These are phyloP conservation scores for Dactylonectria macrodidyma DNA, from an alignment of 2,329 filamentous ascomycete genomes.

Conservation along the genomic window DNA sequence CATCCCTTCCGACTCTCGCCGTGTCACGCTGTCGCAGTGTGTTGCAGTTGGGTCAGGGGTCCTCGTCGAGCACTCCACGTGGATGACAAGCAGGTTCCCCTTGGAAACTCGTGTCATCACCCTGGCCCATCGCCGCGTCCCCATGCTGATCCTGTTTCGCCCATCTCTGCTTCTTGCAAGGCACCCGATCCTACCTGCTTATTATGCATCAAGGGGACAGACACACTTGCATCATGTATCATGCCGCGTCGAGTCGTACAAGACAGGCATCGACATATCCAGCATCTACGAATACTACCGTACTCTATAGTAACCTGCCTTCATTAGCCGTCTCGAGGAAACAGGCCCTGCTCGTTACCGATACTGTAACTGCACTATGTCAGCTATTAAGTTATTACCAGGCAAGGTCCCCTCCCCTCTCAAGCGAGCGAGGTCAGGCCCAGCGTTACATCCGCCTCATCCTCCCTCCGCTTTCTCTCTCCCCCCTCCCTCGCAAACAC, in stretches of 20 bases:
- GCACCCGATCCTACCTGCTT: conserved; percentile 16
- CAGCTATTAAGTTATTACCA: not conserved
- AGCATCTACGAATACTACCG: not conserved
- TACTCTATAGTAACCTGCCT: not conserved
- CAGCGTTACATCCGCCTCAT: conserved; percentile 24
- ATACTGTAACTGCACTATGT: not conserved
- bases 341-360: not conserved
- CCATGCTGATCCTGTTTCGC: conserved; percentile 23
- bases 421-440: conserved; percentile 28
- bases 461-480: conserved; percentile 2
- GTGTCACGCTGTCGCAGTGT: conserved; percentile 32
- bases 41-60: conserved; percentile 18
- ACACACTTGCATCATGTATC: conserved; percentile 1
- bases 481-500: not conserved
- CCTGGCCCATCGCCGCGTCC: conserved; percentile 24
- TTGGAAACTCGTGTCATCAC: conserved; percentile 33
- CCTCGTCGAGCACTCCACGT: conserved; percentile 37
- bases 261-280: not conserved
- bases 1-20: conserved; percentile 7
- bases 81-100: conserved; percentile 46
- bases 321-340: not conserved
- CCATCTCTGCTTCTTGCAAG: conserved; percentile 17
- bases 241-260: conserved; percentile 3
- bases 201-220: conserved; percentile 16
- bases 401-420: not conserved